Percentiles rank a stretch among this genome's conserved stretches.
Evolutionary conservation across 2,329 filamentous ascomycete genomes (phyloP).

Genomic region (Penicillium vulpinum): DNA sequence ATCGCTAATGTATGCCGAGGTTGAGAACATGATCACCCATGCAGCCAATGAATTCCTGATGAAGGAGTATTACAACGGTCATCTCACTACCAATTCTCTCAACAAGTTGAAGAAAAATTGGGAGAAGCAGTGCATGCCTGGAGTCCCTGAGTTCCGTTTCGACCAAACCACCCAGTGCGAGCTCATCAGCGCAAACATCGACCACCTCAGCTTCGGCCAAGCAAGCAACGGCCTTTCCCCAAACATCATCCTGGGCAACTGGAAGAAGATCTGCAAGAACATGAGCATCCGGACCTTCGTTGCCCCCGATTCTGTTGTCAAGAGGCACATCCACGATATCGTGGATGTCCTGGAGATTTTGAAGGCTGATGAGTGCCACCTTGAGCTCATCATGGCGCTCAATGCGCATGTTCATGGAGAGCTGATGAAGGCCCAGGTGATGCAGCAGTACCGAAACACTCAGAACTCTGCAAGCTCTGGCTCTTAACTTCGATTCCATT

Average conservation of each 20-base stretch:
- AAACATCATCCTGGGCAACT: constrained; percentile 43
- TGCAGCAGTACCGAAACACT: neutral
- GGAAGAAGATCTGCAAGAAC: constrained; percentile 48
- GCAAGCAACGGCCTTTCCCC: constrained; percentile 11
- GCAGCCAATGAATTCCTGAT: constrained; percentile 49
- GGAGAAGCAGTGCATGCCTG: constrained; percentile 50
- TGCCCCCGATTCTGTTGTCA: neutral
- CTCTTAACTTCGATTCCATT: neutral
- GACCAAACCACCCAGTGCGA: constrained; percentile 53
- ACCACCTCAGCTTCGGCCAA: constrained; percentile 47
- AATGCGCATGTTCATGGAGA: neutral
- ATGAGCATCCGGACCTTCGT: constrained; percentile 1
- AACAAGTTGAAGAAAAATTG: constrained; percentile 42
- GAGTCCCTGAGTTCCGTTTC: constrained; percentile 54
- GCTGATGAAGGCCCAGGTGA: neutral
- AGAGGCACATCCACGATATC: neutral
- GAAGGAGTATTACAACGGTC: constrained; percentile 41
- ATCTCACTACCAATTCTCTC: constrained; percentile 43
- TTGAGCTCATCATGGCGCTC: neutral
- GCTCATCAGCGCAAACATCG: constrained; percentile 49
- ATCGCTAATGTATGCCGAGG: constrained; percentile 46
- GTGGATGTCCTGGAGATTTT: neutral
- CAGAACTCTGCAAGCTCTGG: neutral
- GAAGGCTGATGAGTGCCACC: neutral
- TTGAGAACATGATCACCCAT: constrained; percentile 49